Evolutionary conservation across 257 asterid species (phyloP).

Genomic region (Ehretia macrophylla): DNA sequence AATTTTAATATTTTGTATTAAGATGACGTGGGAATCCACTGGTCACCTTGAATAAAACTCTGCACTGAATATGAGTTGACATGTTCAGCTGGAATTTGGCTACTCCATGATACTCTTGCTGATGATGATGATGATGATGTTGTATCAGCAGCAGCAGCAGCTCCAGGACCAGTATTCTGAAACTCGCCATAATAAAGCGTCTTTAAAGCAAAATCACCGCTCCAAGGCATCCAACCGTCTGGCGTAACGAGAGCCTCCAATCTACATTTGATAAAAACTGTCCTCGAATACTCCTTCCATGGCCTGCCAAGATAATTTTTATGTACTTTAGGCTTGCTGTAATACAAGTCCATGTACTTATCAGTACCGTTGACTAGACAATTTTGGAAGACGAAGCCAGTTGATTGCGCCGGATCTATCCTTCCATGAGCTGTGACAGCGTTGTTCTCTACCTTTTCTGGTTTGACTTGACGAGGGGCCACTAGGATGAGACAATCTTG

Average conservation of each 20-base stretch:
- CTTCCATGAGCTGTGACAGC: constrained; percentile 59
- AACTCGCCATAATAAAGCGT: constrained; percentile 47
- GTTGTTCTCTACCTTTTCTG: constrained; percentile 42
- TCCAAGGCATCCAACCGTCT: constrained; percentile 56
- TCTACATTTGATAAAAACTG: constrained; percentile 29
- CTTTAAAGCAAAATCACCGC: constrained; percentile 31
- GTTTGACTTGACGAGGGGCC: constrained; percentile 31
- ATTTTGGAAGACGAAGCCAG: constrained; percentile 45
- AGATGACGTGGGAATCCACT: constrained; percentile 31
- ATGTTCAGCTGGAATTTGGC: constrained; percentile 27
- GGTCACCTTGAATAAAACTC: constrained; percentile 48
- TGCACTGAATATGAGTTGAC: constrained; percentile 26
- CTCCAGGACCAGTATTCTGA: constrained; percentile 30
- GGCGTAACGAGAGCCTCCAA: constrained; percentile 30
- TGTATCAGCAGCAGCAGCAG: constrained; percentile 4
- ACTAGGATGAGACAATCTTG: constrained; percentile 36
- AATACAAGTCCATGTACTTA: constrained; percentile 34
- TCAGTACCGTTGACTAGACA: constrained; percentile 43
- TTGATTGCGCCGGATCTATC: constrained; percentile 42
- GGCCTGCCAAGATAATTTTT: constrained; percentile 49
- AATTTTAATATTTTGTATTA: neutral
- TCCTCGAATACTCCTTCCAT: constrained; percentile 52
- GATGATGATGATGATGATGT: neutral
- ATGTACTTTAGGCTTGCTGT: constrained; percentile 29
- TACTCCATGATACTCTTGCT: constrained; percentile 41